These are phyloP conservation scores for Apiospora kogelbergensis DNA, from an alignment of 2,329 filamentous ascomycete genomes.

Conservation along the genomic window DNA sequence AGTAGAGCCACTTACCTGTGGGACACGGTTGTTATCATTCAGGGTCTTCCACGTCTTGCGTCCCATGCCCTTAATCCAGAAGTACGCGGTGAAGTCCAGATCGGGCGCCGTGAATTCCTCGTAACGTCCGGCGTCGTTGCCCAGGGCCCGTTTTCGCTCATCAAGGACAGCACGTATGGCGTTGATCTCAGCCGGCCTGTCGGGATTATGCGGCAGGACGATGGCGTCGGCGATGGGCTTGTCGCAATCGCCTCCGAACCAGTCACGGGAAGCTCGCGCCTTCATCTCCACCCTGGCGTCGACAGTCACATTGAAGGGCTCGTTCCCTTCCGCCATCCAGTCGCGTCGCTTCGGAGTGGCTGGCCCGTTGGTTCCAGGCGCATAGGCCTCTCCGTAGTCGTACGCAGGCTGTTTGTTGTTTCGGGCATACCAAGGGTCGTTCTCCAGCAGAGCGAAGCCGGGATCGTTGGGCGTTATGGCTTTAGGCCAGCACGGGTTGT, in stretches of 20 bases:
- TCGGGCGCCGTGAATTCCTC: neutral
- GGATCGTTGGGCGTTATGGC: neutral
- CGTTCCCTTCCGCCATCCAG: neutral
- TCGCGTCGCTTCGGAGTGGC: neutral
- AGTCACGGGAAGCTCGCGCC: too few species aligned
- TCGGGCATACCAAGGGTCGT: neutral
- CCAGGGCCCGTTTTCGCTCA: neutral
- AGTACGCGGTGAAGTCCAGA: neutral
- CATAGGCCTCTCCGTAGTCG: neutral
- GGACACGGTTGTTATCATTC: neutral
- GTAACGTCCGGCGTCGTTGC: neutral
- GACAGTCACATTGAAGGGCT: too few species aligned
- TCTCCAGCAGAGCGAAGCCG: neutral
- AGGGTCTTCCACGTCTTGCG: neutral
- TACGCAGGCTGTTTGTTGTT: neutral
- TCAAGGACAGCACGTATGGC: neutral
- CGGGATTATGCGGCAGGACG: neutral
- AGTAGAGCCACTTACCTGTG: neutral
- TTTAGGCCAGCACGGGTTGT: conserved; percentile 10
- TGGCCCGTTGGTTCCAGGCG: neutral
- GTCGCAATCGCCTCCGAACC: neutral
- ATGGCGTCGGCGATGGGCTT: neutral
- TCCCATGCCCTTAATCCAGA: neutral
- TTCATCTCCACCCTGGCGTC: too few species aligned
- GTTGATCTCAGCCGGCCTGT: neutral